A percentile compares a stretch with the other conserved stretches of the same genome.
Conservation (phyloP, 2,329 filamentous ascomycete species). For the Pseudogymnoascus sp. region DNA sequence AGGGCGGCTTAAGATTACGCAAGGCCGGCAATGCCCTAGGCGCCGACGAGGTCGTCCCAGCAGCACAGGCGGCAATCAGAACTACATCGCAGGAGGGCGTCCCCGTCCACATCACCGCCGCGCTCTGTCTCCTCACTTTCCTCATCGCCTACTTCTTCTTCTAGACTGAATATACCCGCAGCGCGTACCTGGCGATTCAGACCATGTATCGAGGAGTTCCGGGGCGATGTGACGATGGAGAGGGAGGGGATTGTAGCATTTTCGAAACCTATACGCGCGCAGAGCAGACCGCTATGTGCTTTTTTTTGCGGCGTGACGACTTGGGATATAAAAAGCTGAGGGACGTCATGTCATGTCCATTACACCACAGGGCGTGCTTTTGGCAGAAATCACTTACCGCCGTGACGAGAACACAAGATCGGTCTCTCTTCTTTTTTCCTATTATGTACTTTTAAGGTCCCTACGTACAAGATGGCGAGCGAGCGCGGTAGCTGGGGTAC, state of each 20-base stretch:
- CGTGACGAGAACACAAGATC: neutral
- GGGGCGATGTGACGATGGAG: neutral
- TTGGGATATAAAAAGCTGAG: neutral
- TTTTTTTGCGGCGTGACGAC: neutral
- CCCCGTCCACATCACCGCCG: slow-evolving; percentile 74
- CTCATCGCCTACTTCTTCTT: slow-evolving; percentile 95
- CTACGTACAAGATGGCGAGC: neutral
- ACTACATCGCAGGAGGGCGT: slow-evolving; percentile 52
- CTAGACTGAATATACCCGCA: slow-evolving; percentile 37
- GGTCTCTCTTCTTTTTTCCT: neutral
- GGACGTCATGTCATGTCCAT: neutral
- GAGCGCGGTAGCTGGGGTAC: neutral
- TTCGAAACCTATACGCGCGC: neutral
- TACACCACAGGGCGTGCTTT: neutral
- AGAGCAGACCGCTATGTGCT: neutral
- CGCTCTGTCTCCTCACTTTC: slow-evolving; percentile 82
- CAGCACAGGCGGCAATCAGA: slow-evolving; percentile 43
- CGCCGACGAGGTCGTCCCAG: slow-evolving; percentile 37
- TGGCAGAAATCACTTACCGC: neutral
- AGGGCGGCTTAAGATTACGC: slow-evolving; percentile 69
- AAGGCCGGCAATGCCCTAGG: slow-evolving; percentile 50
- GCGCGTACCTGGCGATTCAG: slow-evolving; percentile 1
- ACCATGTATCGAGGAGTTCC: neutral
- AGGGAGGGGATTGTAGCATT: neutral
- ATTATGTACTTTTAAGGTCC: slow-evolving; percentile 4